These are phyloP conservation scores for Phylloporus sp. DNA, from an alignment of 1,284 basidiomycete species.

Conservation along the genomic window DNA sequence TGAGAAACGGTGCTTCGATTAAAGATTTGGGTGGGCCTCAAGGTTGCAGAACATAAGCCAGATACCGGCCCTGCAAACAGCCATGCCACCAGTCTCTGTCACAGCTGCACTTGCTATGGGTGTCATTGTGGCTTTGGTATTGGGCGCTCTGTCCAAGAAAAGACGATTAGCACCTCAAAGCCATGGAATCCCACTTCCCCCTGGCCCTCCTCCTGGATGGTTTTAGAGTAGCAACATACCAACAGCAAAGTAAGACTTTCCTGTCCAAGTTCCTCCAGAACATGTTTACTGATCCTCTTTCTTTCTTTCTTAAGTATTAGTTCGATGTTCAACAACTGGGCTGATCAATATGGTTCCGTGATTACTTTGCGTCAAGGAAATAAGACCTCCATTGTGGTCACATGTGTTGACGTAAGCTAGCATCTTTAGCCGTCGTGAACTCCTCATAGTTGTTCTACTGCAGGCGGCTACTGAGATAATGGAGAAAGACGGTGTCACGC, in stretches of 20 bases:
- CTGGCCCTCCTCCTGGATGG: constrained; percentile 33
- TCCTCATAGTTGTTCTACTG: background rate
- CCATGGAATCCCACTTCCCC: constrained; percentile 35
- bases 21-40: background rate
- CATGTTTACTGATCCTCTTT: background rate
- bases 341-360: constrained; percentile 45
- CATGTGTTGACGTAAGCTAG: constrained; percentile 38
- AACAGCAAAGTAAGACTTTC: constrained; percentile 24
- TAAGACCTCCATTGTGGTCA: constrained; percentile 38
- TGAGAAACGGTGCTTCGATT: too few relatives aligned
- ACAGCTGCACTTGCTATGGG: background rate
- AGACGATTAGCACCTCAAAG: background rate
- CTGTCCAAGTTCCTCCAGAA: too few relatives aligned
- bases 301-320: too few relatives aligned
- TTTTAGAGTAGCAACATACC: constrained; percentile 31
- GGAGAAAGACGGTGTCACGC: constrained; percentile 45
- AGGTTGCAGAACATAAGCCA: background rate
- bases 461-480: constrained; percentile 47
- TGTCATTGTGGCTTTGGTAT: background rate
- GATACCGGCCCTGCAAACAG: background rate
- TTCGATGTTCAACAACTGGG: constrained; percentile 37
- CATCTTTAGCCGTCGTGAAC: background rate
- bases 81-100: background rate
- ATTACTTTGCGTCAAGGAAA: constrained; percentile 41
- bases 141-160: background rate